Conservation (phyloP, 768 basidiomycete genomes). For the Daedaleopsis sinensis region DNA sequence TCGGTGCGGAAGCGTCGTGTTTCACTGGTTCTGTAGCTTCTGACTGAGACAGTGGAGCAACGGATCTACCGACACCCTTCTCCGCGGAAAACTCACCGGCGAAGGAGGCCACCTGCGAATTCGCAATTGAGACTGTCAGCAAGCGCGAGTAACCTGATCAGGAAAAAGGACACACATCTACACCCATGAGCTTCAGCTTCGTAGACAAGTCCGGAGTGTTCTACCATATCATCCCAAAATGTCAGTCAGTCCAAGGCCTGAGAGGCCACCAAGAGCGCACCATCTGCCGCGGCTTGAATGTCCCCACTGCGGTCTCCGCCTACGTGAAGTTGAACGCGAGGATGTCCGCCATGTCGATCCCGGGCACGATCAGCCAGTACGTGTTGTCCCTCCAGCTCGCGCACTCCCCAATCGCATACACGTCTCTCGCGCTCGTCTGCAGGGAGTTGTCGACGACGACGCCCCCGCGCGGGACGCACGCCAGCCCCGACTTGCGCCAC, state of each 20-base stretch:
- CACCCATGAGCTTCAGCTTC: conserved; percentile 67
- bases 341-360: conserved; percentile 76
- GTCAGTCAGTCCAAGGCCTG: not conserved
- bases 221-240: conserved; percentile 29
- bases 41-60: not conserved
- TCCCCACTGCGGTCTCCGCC: conserved; percentile 44
- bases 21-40: not conserved
- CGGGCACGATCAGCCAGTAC: conserved; percentile 79
- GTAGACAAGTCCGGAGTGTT: conserved; percentile 71
- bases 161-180: conserved; percentile 42
- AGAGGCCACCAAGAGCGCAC: conserved; percentile 18
- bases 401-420: conserved; percentile 80
- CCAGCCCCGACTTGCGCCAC: conserved; percentile 59
- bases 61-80: conserved; percentile 28
- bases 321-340: conserved; percentile 73
- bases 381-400: conserved; percentile 66
- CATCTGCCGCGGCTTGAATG: conserved; percentile 49
- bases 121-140: not conserved
- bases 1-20: conserved; percentile 24
- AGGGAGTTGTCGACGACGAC: conserved; percentile 60
- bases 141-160: not conserved
- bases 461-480: conserved; percentile 52
- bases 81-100: conserved; percentile 79
- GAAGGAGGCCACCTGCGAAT: conserved; percentile 59
- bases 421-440: conserved; percentile 56